Percentiles rank a stretch among this genome's conserved stretches.
Evolutionary conservation across 805 yeast genomes (phyloP).

Genomic region (Wickerhamia fluorescens): DNA sequence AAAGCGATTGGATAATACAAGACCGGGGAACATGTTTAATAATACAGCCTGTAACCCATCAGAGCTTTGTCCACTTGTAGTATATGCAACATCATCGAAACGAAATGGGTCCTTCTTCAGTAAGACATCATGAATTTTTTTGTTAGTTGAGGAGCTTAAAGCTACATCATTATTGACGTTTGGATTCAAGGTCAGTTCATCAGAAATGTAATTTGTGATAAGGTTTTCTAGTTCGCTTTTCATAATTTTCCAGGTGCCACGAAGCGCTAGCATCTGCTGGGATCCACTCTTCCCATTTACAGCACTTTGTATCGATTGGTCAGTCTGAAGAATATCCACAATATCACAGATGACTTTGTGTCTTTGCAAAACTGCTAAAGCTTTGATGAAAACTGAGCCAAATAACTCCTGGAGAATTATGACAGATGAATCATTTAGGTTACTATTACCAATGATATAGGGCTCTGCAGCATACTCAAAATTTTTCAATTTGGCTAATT

Average conservation of each 20-base stretch:
- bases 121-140: constrained; percentile 17
- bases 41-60: constrained; percentile 30
- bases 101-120: constrained; percentile 20
- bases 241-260: constrained; percentile 20
- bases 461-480: constrained; percentile 16
- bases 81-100: constrained; percentile 23
- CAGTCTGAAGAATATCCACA: constrained; percentile 23
- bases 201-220: constrained; percentile 28
- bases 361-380: constrained; percentile 58
- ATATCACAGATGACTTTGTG: constrained; percentile 63
- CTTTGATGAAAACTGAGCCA: constrained; percentile 58
- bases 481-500: constrained; percentile 23
- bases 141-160: constrained; percentile 5
- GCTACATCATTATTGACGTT: constrained; percentile 1
- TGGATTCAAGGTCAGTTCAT: constrained; percentile 6
- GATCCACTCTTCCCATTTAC: too few species aligned
- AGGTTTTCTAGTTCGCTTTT: constrained; percentile 26
- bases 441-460: constrained; percentile 18
- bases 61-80: constrained; percentile 17
- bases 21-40: constrained; percentile 68
- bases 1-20: constrained; percentile 20
- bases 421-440: constrained; percentile 42
- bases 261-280: not conserved
- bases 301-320: too few species aligned
- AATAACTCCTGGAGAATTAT: constrained; percentile 62